Conservation (phyloP, 2,329 filamentous ascomycete genomes). For the Tolypocladium tropicale region DNA sequence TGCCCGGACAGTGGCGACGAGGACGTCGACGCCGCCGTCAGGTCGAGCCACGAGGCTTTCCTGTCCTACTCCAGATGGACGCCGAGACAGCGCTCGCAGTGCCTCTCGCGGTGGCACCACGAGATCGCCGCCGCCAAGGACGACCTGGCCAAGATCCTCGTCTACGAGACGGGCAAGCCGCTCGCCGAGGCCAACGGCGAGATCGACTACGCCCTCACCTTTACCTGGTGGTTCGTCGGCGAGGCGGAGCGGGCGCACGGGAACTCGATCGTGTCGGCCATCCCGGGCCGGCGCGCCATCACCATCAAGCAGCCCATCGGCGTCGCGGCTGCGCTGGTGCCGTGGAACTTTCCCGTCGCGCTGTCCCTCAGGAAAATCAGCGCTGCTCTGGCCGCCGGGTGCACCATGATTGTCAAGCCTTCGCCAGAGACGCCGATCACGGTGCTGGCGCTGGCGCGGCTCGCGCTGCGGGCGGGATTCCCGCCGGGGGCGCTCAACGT, state of each 20-base stretch:
- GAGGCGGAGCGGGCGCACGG: conserved; percentile 45
- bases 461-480: conserved; percentile 62
- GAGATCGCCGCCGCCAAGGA: conserved; percentile 23
- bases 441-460: conserved; percentile 55
- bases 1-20: conserved; percentile 35
- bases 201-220: conserved; percentile 42
- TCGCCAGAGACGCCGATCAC: conserved; percentile 67
- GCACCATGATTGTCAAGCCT: conserved; percentile 66
- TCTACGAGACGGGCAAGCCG: conserved; percentile 47
- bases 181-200: conserved; percentile 42
- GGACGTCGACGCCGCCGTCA: conserved; percentile 27
- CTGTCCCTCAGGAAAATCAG: conserved; percentile 37
- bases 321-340: conserved; percentile 22
- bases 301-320: conserved; percentile 50
- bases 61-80: conserved; percentile 25
- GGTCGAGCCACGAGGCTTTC: conserved; percentile 25
- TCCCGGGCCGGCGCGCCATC: conserved; percentile 54
- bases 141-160: conserved; percentile 28
- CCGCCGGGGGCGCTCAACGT: conserved; percentile 59
- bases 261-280: conserved; percentile 45
- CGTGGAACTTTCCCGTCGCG: conserved; percentile 50
- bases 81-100: conserved; percentile 22
- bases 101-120: conserved; percentile 24
- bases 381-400: conserved; percentile 58
- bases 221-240: conserved; percentile 47